These are phyloP conservation scores for Trypanosomatidae sp. DNA, from an alignment of 208 protist genomes.

Conservation along the genomic window DNA sequence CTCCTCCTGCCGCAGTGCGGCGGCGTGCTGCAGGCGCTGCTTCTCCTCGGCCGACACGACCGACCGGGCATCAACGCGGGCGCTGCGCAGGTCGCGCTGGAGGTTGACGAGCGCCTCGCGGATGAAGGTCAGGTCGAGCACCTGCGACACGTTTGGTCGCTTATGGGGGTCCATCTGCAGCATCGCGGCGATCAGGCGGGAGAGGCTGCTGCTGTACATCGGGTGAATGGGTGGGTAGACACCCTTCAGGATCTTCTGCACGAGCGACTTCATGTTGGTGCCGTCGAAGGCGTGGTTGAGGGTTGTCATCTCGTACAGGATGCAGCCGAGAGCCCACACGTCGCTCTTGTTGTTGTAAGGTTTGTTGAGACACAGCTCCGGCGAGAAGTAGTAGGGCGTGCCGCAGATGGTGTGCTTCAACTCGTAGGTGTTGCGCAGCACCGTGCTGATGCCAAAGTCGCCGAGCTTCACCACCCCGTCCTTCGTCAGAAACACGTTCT, in stretches of 20 bases:
- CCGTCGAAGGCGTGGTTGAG: slow-evolving; percentile 90
- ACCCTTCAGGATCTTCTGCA: slow-evolving; percentile 90
- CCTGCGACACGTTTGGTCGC: slow-evolving; percentile 81
- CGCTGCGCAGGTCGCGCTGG: slow-evolving; percentile 57
- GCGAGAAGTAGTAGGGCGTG: slow-evolving; percentile 96
- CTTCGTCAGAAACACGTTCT: slow-evolving; percentile 89
- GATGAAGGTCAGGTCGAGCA: slow-evolving; percentile 77
- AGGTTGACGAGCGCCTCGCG: slow-evolving; percentile 66
- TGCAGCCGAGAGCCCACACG: slow-evolving; percentile 91
- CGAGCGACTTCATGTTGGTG: slow-evolving; percentile 88
- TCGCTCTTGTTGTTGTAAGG: slow-evolving; percentile 96
- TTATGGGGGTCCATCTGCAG: slow-evolving; percentile 83
- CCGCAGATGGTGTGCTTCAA: slow-evolving; percentile 93
- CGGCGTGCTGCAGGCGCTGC: slow-evolving; percentile 40
- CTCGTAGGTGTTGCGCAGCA: slow-evolving; percentile 90
- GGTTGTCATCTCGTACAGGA: slow-evolving; percentile 92
- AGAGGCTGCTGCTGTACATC: slow-evolving; percentile 73
- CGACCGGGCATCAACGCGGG: slow-evolving; percentile 44
- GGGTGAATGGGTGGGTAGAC: slow-evolving; percentile 80
- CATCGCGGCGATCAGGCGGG: slow-evolving; percentile 78
- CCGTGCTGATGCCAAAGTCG: slow-evolving; percentile 93
- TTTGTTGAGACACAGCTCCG: slow-evolving; percentile 93
- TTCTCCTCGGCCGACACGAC: slow-evolving; percentile 50
- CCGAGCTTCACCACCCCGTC: slow-evolving; percentile 90
- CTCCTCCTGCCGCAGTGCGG: slow-evolving; percentile 42